Base-by-base conservation (phyloP, 495 filamentous ascomycete genomes). In the Aspergillus leporis region DNA sequence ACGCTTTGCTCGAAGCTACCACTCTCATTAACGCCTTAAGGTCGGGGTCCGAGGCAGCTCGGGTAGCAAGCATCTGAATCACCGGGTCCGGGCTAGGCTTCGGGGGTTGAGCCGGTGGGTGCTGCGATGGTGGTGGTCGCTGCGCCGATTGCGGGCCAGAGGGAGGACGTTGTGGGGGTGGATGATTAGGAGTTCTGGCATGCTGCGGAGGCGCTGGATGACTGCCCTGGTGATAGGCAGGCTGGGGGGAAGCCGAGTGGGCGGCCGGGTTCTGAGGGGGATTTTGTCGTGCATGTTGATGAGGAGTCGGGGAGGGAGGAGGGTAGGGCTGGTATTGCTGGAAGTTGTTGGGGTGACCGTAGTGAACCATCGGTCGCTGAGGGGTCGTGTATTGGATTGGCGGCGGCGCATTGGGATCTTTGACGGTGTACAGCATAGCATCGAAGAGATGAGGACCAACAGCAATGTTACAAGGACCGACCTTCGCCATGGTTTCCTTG, bases 21-120 rank as follows among this genome's bases (percentile, higher is more conserved):
- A 93, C 86, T 65, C 91, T 89, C 95, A 99, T 99, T 12, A 99
- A 81, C n/a, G 87, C 86, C 64, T 97, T 93, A n/a, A 99, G 79
- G 49, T 92, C 83, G 2, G 89, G 87, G 68, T 99, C 90, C 18
- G 88, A 86, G 0, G 90, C 89, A 16, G 95, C 95, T 63, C 85
- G 84, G 60, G 91, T 90, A 3, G 95, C 95, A 43, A 99, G 75
- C 70, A 92, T 91, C 55, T 96, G 90, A 56, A 99, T 99, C 43
- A 99, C 95, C 4, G 95, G 95, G 70, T 99, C 95, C 4, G 90
- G 84, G 41, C 85, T 85, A 2, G 78, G 74, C 60, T 83, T 78
- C 2, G 79, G 61, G 36, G 78, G 71, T 55, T 79, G 74, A 8
- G 71, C 46, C 13, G 74, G 64, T 8, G 74, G 68, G 3, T 71